Evolutionary conservation across 805 yeast species (phyloP).

Genomic region (Candida tallmaniae): DNA sequence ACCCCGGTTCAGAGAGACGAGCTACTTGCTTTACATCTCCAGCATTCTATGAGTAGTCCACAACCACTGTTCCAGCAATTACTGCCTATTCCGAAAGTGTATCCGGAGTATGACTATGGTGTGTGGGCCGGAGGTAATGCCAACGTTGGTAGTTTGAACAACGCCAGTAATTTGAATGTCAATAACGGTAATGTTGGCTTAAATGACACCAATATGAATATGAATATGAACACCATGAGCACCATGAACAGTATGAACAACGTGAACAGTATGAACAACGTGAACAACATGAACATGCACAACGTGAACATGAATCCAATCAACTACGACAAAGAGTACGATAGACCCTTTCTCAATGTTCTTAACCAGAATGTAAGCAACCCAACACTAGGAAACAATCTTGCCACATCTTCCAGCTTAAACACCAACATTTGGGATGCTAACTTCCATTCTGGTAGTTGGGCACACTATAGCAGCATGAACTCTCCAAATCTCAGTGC

Average conservation of each 20-base stretch:
- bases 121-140: too few species aligned
- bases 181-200: not conserved
- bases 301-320: constrained; percentile 2
- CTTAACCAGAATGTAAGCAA: constrained; percentile 1
- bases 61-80: not conserved
- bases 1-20: not conserved
- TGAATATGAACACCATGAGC: not conserved
- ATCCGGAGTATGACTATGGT: too few species aligned
- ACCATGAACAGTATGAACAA: not conserved
- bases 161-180: not conserved
- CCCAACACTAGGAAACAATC: constrained; percentile 1
- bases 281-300: constrained; percentile 1
- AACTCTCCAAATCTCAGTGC: not conserved
- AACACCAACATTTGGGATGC: constrained; percentile 8
- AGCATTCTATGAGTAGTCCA: constrained; percentile 4
- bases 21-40: constrained; percentile 2
- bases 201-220: not conserved
- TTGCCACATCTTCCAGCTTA: not conserved
- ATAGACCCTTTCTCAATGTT: constrained; percentile 4
- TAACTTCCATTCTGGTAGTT: constrained; percentile 3
- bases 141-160: too few species aligned
- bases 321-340: constrained; percentile 1
- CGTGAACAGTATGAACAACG: not conserved
- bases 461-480: not conserved
- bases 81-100: too few species aligned